Percentiles rank a stretch among this genome's conserved stretches.
Evolutionary conservation across 495 filamentous ascomycete species (phyloP).

Genomic region (Talaromyces borbonicus): DNA sequence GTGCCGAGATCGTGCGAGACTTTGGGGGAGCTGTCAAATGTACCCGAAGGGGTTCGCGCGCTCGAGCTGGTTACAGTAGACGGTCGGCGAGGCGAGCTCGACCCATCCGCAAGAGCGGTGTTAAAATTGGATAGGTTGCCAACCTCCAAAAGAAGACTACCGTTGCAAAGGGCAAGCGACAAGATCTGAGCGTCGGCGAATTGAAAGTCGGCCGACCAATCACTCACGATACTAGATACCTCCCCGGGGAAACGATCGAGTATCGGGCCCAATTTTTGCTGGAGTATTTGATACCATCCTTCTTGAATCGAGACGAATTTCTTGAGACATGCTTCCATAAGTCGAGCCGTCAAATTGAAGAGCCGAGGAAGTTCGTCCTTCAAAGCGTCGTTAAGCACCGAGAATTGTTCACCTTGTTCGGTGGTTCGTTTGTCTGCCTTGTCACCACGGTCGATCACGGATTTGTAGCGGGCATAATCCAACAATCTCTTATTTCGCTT

Average conservation of each 20-base stretch:
- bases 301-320: conserved; percentile 76
- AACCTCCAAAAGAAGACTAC: conserved; percentile 42
- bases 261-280: conserved; percentile 65
- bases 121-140: conserved; percentile 43
- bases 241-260: conserved; percentile 61
- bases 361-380: conserved; percentile 89
- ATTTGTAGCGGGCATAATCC: conserved; percentile 78
- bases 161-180: conserved; percentile 49
- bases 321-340: conserved; percentile 68
- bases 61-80: conserved; percentile 35
- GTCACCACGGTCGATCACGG: conserved; percentile 65
- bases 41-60: conserved; percentile 49
- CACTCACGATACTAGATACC: conserved; percentile 52
- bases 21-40: conserved; percentile 52
- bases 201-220: conserved; percentile 68
- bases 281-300: conserved; percentile 69
- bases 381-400: conserved; percentile 80
- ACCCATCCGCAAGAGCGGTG: conserved; percentile 36
- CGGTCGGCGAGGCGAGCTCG: conserved; percentile 32
- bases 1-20: conserved; percentile 40
- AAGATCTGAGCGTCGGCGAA: conserved; percentile 38
- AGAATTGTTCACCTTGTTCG: conserved; percentile 76
- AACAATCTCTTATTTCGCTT: conserved; percentile 83
- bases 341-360: conserved; percentile 62
- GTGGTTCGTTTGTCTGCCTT: conserved; percentile 71